These are phyloP conservation scores for Neurospora tetraspora DNA, from an alignment of 495 filamentous ascomycete genomes.

Conservation along the genomic window DNA sequence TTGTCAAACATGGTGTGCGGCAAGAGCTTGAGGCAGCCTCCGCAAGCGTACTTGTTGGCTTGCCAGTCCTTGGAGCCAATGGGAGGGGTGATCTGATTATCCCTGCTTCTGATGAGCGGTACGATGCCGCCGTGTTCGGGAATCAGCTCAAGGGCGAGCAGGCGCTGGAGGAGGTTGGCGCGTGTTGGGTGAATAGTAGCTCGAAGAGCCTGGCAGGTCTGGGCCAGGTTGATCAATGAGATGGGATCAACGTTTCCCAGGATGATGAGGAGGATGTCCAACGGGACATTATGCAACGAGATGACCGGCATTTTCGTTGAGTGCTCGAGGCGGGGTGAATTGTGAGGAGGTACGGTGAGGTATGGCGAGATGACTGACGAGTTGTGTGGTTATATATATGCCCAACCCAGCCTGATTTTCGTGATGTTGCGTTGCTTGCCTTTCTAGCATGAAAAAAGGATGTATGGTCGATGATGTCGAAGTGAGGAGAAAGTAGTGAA, in stretches of 20 bases:
- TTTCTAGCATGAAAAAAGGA: too few relatives aligned
- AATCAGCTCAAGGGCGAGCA: constrained; percentile 17
- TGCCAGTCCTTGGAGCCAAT: constrained; percentile 3
- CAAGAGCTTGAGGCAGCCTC: constrained; percentile 13
- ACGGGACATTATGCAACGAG: not conserved
- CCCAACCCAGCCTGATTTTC: not conserved
- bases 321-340: too few relatives aligned
- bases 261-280: constrained; percentile 2
- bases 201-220: not conserved
- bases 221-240: constrained; percentile 9
- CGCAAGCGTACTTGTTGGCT: constrained; percentile 16
- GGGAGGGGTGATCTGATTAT: constrained; percentile 3
- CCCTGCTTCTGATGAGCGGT: constrained; percentile 4
- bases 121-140: constrained; percentile 16
- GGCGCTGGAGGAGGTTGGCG: constrained; percentile 8
- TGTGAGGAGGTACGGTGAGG: too few relatives aligned
- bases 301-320: not conserved
- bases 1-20: constrained; percentile 16
- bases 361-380: too few relatives aligned
- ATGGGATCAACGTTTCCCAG: constrained; percentile 6
- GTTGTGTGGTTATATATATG: not conserved
- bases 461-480: too few relatives aligned
- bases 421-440: not conserved
- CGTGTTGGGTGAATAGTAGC: not conserved
- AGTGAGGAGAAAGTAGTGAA: too few relatives aligned